phyloP scores from a whole-genome alignment of 2,329 filamentous ascomycete genomes.

The Clarireedia monteithiana region DNA sequence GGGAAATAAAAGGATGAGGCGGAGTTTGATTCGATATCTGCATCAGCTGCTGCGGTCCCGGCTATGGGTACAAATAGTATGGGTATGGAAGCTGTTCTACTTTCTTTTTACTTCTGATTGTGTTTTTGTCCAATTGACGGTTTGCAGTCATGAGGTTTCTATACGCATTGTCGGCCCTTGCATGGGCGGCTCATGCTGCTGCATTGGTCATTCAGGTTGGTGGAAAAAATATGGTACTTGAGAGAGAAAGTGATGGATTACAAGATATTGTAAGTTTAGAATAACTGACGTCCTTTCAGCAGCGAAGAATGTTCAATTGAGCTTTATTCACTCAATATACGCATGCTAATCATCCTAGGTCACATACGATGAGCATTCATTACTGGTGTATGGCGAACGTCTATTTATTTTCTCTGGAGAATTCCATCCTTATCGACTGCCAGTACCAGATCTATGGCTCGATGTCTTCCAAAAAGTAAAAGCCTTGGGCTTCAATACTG shows the following conservation, averaged over 20 bases:
- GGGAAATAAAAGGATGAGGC: too few species aligned
- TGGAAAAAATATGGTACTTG: conserved; percentile 41
- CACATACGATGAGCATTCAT: conserved; percentile 56
- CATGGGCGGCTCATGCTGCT: conserved; percentile 36
- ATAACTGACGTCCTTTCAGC: background rate
- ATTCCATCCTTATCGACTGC: conserved; percentile 54
- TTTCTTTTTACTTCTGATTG: background rate
- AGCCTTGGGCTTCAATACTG: conserved; percentile 69
- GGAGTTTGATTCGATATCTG: too few species aligned
- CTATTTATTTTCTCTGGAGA: conserved; percentile 57
- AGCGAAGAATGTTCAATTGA: background rate
- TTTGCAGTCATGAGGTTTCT: conserved; percentile 32
- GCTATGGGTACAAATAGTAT: too few species aligned
- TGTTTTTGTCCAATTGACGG: background rate
- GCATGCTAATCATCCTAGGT: conserved; percentile 28
- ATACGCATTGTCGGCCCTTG: conserved; percentile 27
- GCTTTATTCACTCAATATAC: background rate
- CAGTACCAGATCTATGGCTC: conserved; percentile 54
- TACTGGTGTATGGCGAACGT: conserved; percentile 54
- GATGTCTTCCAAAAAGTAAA: conserved; percentile 80
- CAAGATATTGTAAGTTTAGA: conserved; percentile 45
- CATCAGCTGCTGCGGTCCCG: too few species aligned
- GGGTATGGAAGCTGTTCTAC: background rate
- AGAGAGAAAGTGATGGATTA: conserved; percentile 41
- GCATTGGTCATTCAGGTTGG: conserved; percentile 38